Conservation (phyloP, 1,284 basidiomycete species). For the Malassezia caprae region DNA sequence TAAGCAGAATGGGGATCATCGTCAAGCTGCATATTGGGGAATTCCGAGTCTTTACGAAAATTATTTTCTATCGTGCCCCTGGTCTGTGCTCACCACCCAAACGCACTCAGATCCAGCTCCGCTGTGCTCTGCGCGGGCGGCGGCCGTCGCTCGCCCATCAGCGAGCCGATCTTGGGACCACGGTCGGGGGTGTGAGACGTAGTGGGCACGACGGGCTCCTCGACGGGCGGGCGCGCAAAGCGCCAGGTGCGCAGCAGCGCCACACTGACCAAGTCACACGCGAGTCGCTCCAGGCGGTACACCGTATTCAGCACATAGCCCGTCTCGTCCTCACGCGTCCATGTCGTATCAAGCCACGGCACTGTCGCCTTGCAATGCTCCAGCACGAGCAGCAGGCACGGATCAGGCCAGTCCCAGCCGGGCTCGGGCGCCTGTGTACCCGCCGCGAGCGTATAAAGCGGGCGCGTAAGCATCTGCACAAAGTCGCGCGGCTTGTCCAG, state of each 20-base stretch:
- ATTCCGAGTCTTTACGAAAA: neutral
- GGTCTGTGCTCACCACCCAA: conserved; percentile 10
- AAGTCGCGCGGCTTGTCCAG: conserved; percentile 53
- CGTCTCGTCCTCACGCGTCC: conserved; percentile 79
- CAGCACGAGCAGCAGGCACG: conserved; percentile 76
- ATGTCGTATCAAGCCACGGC: conserved; percentile 50
- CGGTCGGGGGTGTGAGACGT: neutral
- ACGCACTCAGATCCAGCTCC: conserved; percentile 18
- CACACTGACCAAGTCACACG: conserved; percentile 80
- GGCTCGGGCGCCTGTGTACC: neutral
- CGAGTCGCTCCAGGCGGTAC: conserved; percentile 76
- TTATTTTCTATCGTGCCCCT: neutral
- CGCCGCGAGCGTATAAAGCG: neutral
- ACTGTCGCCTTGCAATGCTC: conserved; percentile 60
- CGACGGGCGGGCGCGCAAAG: conserved; percentile 53
- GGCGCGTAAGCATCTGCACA: conserved; percentile 4
- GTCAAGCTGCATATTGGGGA: neutral
- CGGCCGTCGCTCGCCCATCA: conserved; percentile 7
- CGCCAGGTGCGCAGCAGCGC: conserved; percentile 79
- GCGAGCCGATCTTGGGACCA: conserved; percentile 8
- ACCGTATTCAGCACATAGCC: conserved; percentile 80
- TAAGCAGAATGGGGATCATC: neutral
- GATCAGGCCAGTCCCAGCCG: conserved; percentile 62
- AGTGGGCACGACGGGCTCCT: no score
- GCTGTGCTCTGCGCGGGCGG: conserved; percentile 11